These are phyloP conservation scores for Trichoderma atrobrunneum DNA, from an alignment of 2,329 filamentous ascomycete genomes.

Conservation along the genomic window DNA sequence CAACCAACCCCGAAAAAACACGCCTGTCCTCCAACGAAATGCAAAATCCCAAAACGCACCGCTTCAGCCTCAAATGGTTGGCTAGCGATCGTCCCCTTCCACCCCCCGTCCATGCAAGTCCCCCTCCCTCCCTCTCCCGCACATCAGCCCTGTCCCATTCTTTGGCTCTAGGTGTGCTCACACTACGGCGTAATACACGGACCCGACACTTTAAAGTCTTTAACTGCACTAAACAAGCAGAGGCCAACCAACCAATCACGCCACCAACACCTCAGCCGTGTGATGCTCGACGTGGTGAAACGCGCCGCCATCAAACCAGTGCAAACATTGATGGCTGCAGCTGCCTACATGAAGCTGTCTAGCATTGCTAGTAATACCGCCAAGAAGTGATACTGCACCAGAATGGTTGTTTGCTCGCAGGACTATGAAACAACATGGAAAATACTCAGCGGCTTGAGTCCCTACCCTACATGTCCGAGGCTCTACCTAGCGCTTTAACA, in stretches of 20 bases:
- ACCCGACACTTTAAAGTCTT: background rate
- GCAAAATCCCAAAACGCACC: background rate
- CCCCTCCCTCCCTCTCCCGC: background rate
- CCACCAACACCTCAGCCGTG: background rate
- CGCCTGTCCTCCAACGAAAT: background rate
- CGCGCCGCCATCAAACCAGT: background rate
- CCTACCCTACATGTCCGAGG: background rate
- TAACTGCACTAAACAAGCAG: no score
- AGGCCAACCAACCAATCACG: background rate
- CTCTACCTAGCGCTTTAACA: background rate
- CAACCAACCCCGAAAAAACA: background rate
- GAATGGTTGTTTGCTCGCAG: background rate
- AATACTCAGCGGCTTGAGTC: background rate
- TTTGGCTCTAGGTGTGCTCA: background rate
- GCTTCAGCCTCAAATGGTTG: constrained; percentile 1
- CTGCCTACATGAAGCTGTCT: background rate
- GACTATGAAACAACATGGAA: background rate
- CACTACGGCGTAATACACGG: background rate
- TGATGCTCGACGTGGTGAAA: background rate
- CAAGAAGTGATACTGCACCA: background rate
- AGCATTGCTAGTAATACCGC: background rate
- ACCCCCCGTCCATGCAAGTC: background rate
- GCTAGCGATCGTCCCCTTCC: background rate
- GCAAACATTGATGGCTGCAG: background rate
- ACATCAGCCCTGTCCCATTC: background rate